These are phyloP conservation scores for Yamadazyma sp. DNA, from an alignment of 1,139 yeast species.

Conservation along the genomic window DNA sequence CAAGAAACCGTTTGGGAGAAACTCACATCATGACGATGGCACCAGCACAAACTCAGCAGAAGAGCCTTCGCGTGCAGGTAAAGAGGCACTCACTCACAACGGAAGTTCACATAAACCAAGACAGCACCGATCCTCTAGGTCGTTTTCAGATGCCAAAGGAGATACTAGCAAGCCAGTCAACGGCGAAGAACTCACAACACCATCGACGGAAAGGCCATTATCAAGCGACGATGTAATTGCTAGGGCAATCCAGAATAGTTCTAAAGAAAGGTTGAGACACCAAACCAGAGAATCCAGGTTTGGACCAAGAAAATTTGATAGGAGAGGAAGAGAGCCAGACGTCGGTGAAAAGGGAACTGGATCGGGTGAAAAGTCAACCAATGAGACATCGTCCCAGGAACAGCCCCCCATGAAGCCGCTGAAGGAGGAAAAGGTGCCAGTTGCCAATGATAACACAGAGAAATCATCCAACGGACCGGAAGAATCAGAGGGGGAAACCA, in stretches of 20 bases:
- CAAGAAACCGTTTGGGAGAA: not conserved
- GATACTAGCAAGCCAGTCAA: too few relatives aligned
- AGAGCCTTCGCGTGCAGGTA: too few relatives aligned
- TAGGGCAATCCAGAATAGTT: conserved; percentile 12
- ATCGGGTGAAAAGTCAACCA: too few relatives aligned
- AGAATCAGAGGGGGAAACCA: conserved; percentile 6
- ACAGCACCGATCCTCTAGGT: not conserved
- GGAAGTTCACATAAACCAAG: not conserved
- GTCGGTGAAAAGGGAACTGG: not conserved
- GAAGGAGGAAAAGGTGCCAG: not conserved
- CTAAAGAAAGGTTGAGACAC: conserved; percentile 8
- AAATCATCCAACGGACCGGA: not conserved
- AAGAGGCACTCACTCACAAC: too few relatives aligned
- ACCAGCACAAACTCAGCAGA: too few relatives aligned
- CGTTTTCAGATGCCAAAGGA: not conserved
- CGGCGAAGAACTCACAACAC: not conserved
- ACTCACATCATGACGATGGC: not conserved
- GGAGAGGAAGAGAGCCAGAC: not conserved
- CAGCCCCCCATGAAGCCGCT: too few relatives aligned
- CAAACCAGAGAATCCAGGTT: not conserved
- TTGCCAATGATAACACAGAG: not conserved
- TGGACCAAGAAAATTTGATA: not conserved
- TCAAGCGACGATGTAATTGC: conserved; percentile 13
- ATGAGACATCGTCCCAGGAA: too few relatives aligned
- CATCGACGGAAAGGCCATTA: conserved; percentile 1